These are phyloP conservation scores for Coleophoma eucalyptorum DNA, from an alignment of 2,329 filamentous ascomycete genomes.

Conservation along the genomic window DNA sequence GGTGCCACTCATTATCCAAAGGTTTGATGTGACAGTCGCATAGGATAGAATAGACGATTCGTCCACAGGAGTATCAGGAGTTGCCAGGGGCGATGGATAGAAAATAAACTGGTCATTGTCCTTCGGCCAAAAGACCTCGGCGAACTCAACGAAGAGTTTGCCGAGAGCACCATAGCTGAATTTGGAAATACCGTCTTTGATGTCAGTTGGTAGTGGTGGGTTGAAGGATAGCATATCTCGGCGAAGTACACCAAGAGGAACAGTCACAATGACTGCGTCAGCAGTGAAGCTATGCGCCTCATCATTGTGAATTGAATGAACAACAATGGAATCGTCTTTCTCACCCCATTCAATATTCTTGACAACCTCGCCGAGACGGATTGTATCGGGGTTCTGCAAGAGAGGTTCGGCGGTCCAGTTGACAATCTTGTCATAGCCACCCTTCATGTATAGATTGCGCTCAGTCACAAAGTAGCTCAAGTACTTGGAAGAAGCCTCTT, in stretches of 20 bases:
- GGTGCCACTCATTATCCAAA: conserved; percentile 37
- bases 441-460: conserved; percentile 40
- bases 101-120: conserved; percentile 41
- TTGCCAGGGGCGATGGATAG: conserved; percentile 32
- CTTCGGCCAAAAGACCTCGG: conserved; percentile 39
- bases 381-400: conserved; percentile 27
- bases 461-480: conserved; percentile 39
- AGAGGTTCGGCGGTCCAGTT: conserved; percentile 35
- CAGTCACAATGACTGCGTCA: conserved; percentile 35
- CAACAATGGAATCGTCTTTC: conserved; percentile 22
- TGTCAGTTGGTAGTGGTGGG: conserved; percentile 31
- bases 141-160: conserved; percentile 39
- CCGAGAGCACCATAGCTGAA: conserved; percentile 38
- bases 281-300: conserved; percentile 24
- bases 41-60: conserved; percentile 35
- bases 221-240: conserved; percentile 34
- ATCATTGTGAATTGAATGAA: conserved; percentile 19
- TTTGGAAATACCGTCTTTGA: conserved; percentile 30
- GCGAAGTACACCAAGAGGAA: conserved; percentile 34
- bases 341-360: conserved; percentile 33
- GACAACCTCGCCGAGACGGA: conserved; percentile 34
- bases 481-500: conserved; percentile 36
- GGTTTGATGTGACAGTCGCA: conserved; percentile 37
- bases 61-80: conserved; percentile 25
- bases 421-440: conserved; percentile 38